A percentile compares a stretch with the other conserved stretches of the same genome.
These are phyloP conservation scores for Acorus calamus DNA, from an alignment of 106 monocot genomes.

Conservation along the genomic window DNA sequence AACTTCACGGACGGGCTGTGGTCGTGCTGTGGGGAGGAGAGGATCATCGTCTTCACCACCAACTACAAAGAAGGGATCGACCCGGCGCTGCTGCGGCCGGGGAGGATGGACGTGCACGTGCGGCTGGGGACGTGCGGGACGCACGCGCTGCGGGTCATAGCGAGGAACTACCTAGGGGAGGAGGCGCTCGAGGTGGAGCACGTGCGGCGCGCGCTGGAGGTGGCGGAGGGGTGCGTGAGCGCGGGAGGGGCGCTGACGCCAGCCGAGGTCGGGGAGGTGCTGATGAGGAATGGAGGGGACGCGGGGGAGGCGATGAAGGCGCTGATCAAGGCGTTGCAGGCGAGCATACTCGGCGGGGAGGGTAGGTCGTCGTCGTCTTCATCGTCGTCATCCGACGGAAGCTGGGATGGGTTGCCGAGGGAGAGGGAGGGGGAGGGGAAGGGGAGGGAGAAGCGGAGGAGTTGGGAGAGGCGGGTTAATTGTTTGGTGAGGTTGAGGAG, in stretches of 20 bases:
- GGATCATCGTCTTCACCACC: conserved; percentile 76
- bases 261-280: conserved; percentile 80
- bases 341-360: conserved; percentile 15
- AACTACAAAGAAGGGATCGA: conserved; percentile 61
- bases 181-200: conserved; percentile 28
- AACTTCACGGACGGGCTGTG: conserved; percentile 93
- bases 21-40: conserved; percentile 91
- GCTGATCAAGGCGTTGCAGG: conserved; percentile 49
- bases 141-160: conserved; percentile 49
- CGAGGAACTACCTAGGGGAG: conserved; percentile 36
- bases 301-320: conserved; percentile 43
- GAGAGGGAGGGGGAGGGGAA: conserved; percentile 11
- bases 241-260: conserved; percentile 63
- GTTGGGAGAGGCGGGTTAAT: conserved; percentile 64
- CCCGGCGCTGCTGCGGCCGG: conserved; percentile 45
- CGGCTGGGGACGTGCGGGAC: conserved; percentile 40
- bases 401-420: conserved; percentile 20
- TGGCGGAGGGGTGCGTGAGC: conserved; percentile 31
- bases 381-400: conserved; percentile 7
- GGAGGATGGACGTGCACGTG: conserved; percentile 73
- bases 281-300: conserved; percentile 53
- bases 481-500: conserved; percentile 57
- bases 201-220: conserved; percentile 2
- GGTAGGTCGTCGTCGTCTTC: conserved; percentile 3
- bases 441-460: conserved; percentile 17